Evolutionary conservation across 176 grass and related monocot genomes (phyloP).

Genomic region (Bonia amplexicaulis): DNA sequence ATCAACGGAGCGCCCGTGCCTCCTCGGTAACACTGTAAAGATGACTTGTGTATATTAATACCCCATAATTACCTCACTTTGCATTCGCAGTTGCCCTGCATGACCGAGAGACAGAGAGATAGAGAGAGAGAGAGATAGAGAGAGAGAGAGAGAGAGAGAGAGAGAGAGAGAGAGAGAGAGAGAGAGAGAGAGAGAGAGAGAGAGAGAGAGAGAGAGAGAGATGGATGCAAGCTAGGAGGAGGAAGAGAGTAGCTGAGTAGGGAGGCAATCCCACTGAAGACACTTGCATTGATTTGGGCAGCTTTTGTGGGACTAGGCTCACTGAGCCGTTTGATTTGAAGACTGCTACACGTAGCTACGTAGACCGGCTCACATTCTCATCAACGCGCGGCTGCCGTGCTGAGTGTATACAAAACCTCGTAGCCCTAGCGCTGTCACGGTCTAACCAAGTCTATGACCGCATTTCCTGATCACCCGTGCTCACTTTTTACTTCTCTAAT

Average conservation of each 20-base stretch:
- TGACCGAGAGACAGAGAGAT: background rate
- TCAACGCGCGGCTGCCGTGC: background rate
- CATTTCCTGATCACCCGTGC: constrained; percentile 23
- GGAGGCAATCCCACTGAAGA: constrained; percentile 48
- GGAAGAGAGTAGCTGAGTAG: background rate
- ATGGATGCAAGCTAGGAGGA: background rate
- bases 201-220: background rate
- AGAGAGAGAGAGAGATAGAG: background rate
- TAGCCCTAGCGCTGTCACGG: background rate
- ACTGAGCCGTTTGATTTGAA: constrained; percentile 21
- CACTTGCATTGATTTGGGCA: constrained; percentile 50
- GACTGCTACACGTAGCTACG: background rate
- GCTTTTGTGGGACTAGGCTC: constrained; percentile 41
- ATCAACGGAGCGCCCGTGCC: constrained; percentile 73
- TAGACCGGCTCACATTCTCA: constrained; percentile 23
- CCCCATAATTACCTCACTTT: constrained; percentile 20
- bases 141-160: background rate
- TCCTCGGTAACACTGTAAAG: constrained; percentile 56
- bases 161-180: background rate
- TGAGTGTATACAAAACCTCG: background rate
- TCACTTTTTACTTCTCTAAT: background rate
- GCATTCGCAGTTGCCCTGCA: background rate
- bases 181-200: too few species aligned
- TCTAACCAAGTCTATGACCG: constrained; percentile 18
- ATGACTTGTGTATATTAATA: constrained; percentile 30